Evolutionary conservation across 768 basidiomycete genomes (phyloP).

Genomic region (Russula brevipes): DNA sequence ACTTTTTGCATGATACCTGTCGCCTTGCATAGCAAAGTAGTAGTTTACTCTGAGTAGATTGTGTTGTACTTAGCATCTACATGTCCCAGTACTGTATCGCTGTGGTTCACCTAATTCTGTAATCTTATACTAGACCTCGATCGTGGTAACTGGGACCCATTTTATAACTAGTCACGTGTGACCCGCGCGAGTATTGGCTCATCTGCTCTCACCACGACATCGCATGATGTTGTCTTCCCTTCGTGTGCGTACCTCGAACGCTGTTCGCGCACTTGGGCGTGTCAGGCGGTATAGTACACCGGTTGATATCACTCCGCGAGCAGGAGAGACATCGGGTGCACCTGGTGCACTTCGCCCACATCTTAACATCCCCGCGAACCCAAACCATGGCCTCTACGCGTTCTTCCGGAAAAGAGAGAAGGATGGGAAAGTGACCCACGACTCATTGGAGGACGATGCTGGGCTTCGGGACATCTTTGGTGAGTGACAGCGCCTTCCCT

Average conservation of each 20-base stretch:
- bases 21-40: not conserved
- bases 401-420: constrained; percentile 62
- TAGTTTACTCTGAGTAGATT: not conserved
- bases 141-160: not conserved
- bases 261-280: not conserved
- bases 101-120: not conserved
- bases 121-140: not conserved
- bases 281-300: constrained; percentile 19
- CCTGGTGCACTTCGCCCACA: constrained; percentile 39
- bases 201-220: not conserved
- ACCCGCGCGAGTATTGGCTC: not conserved
- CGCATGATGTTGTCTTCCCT: constrained; percentile 17
- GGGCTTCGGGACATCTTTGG: constrained; percentile 34
- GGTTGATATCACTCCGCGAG: constrained; percentile 1
- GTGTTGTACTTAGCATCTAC: constrained; percentile 1
- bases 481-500: constrained; percentile 31
- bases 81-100: not conserved
- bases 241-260: constrained; percentile 5
- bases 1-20: not conserved
- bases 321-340: constrained; percentile 2
- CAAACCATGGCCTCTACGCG: constrained; percentile 70
- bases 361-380: constrained; percentile 40
- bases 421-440: constrained; percentile 49
- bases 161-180: not conserved
- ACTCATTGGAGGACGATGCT: constrained; percentile 39